phyloP scores from a whole-genome alignment of 176 grass and related monocot species.

The Saccharum spontaneum region DNA sequence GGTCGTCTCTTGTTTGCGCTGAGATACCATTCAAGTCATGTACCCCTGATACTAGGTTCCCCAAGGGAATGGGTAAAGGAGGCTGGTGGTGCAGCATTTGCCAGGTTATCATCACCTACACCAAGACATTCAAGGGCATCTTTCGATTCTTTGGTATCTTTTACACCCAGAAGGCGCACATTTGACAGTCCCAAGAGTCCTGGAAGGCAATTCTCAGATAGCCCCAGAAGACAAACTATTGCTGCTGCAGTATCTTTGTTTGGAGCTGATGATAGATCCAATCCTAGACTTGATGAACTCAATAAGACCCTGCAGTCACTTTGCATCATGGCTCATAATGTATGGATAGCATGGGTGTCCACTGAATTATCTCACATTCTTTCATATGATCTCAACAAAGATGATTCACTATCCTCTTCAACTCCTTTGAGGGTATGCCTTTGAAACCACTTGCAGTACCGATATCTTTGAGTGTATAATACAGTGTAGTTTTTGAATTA shows the following conservation, averaged over 20 bases:
- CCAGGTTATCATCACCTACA: conserved; percentile 60
- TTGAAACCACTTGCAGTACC: neutral
- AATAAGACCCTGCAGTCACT: conserved; percentile 73
- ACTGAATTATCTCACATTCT: conserved; percentile 74
- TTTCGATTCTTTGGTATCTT: conserved; percentile 54
- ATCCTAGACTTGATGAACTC: conserved; percentile 80
- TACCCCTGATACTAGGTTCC: conserved; percentile 83
- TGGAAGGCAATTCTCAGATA: conserved; percentile 57
- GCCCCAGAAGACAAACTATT: conserved; percentile 78
- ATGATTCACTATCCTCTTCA: conserved; percentile 79
- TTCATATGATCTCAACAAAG: conserved; percentile 73
- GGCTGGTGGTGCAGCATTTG: conserved; percentile 45
- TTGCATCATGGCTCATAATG: conserved; percentile 72
- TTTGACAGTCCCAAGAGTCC: conserved; percentile 83
- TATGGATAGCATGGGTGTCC: conserved; percentile 90
- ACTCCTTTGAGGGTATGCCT: conserved; percentile 76
- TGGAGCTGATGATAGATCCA: conserved; percentile 71
- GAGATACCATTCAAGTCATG: conserved; percentile 85
- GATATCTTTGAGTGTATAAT: conserved; percentile 13
- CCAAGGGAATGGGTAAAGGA: conserved; percentile 92
- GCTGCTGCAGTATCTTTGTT: conserved; percentile 78
- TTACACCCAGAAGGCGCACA: conserved; percentile 57
- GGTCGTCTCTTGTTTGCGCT: conserved; percentile 89
- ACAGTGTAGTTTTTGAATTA: conserved; percentile 14
- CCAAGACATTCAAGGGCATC: conserved; percentile 54